phyloP scores from a whole-genome alignment of 2,329 filamentous ascomycete species.

The Mycosphaerelloides madeirae region DNA sequence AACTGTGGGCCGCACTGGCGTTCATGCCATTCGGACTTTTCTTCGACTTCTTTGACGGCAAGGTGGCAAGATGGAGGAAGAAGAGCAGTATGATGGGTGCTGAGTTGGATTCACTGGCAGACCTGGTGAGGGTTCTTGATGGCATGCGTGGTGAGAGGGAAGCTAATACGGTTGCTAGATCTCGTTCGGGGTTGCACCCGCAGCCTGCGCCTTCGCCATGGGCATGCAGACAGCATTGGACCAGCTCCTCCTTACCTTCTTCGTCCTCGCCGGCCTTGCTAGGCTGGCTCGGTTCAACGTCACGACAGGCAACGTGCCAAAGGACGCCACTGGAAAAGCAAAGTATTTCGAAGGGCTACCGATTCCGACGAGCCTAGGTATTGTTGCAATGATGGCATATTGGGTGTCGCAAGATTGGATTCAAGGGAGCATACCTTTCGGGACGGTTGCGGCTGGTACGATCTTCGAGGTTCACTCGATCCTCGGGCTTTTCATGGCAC shows the following conservation, averaged over 20 bases:
- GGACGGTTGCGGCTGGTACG: slow-evolving; percentile 62
- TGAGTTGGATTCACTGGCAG: slow-evolving; percentile 91
- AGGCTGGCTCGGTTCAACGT: slow-evolving; percentile 97
- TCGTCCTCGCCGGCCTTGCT: slow-evolving; percentile 90
- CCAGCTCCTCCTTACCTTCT: slow-evolving; percentile 76
- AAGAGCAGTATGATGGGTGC: slow-evolving; percentile 98
- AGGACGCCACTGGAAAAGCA: slow-evolving; percentile 86
- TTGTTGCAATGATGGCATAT: slow-evolving; percentile 81
- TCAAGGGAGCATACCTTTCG: slow-evolving; percentile 71
- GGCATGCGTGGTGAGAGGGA: not conserved
- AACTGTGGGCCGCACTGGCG: slow-evolving; percentile 75
- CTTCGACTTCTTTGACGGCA: slow-evolving; percentile 97
- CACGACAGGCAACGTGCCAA: slow-evolving; percentile 81
- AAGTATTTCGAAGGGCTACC: slow-evolving; percentile 96
- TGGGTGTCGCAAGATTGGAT: slow-evolving; percentile 81
- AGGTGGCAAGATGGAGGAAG: slow-evolving; percentile 90
- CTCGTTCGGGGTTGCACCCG: slow-evolving; percentile 89
- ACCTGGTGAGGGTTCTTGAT: slow-evolving; percentile 60
- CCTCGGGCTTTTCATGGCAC: slow-evolving; percentile 74
- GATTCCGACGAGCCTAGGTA: slow-evolving; percentile 80
- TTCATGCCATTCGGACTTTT: slow-evolving; percentile 92
- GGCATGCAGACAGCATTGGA: slow-evolving; percentile 81
- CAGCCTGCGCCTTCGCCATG: slow-evolving; percentile 79
- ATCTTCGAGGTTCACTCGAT: slow-evolving; percentile 78
- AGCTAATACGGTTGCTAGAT: slow-evolving; percentile 55